These are phyloP conservation scores for Arxiozyma bovina DNA, from an alignment of 1,139 yeast genomes.

Conservation along the genomic window DNA sequence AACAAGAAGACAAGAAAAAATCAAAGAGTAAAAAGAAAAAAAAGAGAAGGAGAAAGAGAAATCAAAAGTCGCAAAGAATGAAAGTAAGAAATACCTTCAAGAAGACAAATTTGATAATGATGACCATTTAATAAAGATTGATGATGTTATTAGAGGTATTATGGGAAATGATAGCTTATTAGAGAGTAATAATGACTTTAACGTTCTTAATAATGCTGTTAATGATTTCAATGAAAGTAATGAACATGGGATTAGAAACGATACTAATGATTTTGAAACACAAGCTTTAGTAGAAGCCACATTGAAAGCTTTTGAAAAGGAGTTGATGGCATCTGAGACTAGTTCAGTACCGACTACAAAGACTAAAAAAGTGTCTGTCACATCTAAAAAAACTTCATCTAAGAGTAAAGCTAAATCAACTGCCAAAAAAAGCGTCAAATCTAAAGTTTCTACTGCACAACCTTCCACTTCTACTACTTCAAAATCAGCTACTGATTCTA, in stretches of 20 bases:
- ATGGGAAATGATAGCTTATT: constrained; percentile 15
- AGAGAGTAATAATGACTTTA: constrained; percentile 1
- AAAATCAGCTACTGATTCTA: not conserved
- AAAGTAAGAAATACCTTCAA: constrained; percentile 4
- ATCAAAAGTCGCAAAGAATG: constrained; percentile 8
- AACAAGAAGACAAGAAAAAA: constrained; percentile 5
- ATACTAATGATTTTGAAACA: constrained; percentile 22
- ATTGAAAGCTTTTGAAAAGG: constrained; percentile 28
- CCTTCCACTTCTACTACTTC: not conserved
- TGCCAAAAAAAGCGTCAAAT: not conserved
- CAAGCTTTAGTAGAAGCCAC: constrained; percentile 30
- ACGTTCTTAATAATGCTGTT: not conserved
- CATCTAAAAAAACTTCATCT: constrained; percentile 3
- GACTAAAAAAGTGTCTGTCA: not conserved
- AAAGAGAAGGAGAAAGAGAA: constrained; percentile 2
- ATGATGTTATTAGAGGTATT: constrained; percentile 28
- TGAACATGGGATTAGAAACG: constrained; percentile 1
- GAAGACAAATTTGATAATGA: constrained; percentile 3
- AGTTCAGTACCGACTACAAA: constrained; percentile 8
- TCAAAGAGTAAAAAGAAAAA: not conserved
- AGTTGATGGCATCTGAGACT: constrained; percentile 16
- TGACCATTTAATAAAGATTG: constrained; percentile 18
- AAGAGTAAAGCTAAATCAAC: not conserved
- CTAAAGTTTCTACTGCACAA: not conserved
- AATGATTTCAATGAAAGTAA: not conserved